A percentile compares a stretch with the other conserved stretches of the same genome.
phyloP scores from a whole-genome alignment of 2,329 filamentous ascomycete species.

The Clonostachys rhizophaga region DNA sequence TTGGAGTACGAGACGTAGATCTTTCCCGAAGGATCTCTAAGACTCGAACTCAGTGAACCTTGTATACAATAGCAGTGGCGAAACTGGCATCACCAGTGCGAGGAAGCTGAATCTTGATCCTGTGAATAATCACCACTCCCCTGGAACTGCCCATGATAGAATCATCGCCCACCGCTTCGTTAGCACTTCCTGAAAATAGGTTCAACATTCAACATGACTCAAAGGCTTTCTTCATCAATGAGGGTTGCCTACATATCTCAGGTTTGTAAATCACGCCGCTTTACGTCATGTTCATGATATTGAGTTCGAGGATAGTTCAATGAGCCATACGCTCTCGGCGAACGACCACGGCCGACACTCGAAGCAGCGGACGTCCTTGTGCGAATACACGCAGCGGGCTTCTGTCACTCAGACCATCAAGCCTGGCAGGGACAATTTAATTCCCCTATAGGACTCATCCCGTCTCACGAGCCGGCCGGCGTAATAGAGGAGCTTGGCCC shows the following conservation, averaged over 20 bases:
- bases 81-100: too few relatives aligned
- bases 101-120: too few relatives aligned
- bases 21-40: too few relatives aligned
- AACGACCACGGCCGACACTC: conserved; percentile 11
- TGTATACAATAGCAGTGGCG: too few relatives aligned
- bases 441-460: conserved; percentile 16
- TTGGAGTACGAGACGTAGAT: too few relatives aligned
- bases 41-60: too few relatives aligned
- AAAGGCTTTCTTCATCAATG: conserved; percentile 4
- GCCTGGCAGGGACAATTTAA: conserved; percentile 23
- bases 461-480: conserved; percentile 28
- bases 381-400: conserved; percentile 23
- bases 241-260: conserved; percentile 11
- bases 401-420: conserved; percentile 29
- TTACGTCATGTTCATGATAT: not conserved
- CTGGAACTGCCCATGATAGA: too few relatives aligned
- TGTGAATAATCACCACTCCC: too few relatives aligned
- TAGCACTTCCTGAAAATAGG: too few relatives aligned
- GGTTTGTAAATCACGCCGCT: conserved; percentile 1
- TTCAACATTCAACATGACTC: too few relatives aligned
- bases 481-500: conserved; percentile 18
- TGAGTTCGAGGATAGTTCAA: conserved; percentile 12
- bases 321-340: conserved; percentile 15
- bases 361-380: conserved; percentile 20
- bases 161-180: too few relatives aligned